Base-by-base conservation (phyloP, 257 asterid species). In the Solanum rostratum region DNA sequence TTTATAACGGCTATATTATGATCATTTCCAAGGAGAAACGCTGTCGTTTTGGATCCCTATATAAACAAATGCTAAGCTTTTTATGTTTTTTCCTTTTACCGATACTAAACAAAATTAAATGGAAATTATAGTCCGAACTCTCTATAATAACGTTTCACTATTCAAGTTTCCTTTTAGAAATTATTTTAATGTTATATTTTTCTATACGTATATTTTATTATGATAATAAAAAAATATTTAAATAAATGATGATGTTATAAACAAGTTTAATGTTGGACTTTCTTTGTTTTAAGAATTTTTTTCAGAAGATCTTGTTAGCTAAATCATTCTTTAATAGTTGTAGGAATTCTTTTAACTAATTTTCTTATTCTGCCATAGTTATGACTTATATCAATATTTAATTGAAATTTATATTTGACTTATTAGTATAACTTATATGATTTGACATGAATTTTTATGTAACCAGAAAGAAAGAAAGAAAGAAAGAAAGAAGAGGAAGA, bases 1-100 rank as follows among this genome's bases (percentile, higher is more conserved):
- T 71, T 10, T 41, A 43, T 41, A 74, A 74, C 81, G 81, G 81
- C 81, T 74, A 74, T 24, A 43, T n/a, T 59, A 11, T 20, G 79
- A 20, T 39, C 79, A 69, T n/a, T 10, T 20, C 11, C 54, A 14
- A 12, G 41, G 14, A 15, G 15, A 1, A 14, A 74, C 81, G 59
- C 2, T 24, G 81, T 74, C 81, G 59, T 46, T 22, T 74, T 22
- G 22, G 33, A 29, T 39, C 9, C 29, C 9, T 37, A 19, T 3
- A 30, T 30, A 52, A 70, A 39, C 18, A 39, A 1, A 43, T 71
- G 55, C 37, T 43, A 12, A n/a, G 45, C 37, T 12, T n/a, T 43
- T 43, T 71, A 11, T 71, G 5, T 15, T 43, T 71, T 71, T 71
- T 39, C 10, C 55, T 20, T 71, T 71, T 43, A 45, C 10, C 12